Base-by-base conservation (phyloP, 176 grass and related monocot genomes). In the Canna indica region DNA sequence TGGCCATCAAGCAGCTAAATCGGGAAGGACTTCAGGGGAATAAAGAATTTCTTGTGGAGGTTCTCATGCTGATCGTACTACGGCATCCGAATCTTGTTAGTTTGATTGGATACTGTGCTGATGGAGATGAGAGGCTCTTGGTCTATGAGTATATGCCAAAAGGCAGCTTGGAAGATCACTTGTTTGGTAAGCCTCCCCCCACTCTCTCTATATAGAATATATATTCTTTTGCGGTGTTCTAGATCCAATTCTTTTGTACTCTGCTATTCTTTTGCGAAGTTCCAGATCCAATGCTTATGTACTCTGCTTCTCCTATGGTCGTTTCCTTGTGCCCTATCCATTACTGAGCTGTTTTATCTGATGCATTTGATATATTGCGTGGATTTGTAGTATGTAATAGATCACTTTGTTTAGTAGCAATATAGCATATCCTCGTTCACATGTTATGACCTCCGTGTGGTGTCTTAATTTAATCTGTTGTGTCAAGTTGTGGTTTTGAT, bases 1-100 rank as follows among this genome's bases (percentile, higher is more conserved):
- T 71, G 69, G 69, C 69, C 24, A 53, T 71, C 47, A 71, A 71
- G 20, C 69, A 71, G 18, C 69, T 71, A 11, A 71, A 54, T 33
- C 69, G 46, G 2, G 69, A 71, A 35, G 69, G 69, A 5, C 46
- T 53, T n/a, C 69, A 71, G 47, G 69, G 69, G 30, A 71, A 52
- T 47, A 53, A 50, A 53, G 69, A 71, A 53, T 71, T 71, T 34
- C 18, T 71, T 13, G 69, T 71, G 29, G 69, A 71, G 31, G 42
- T 71, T 53, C 69, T 71, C 69, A 53, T 71, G 69, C 30, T 71
- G 46, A 34, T 71, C 47, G 47, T 35, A 7, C 69, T 71, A 20
- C 69, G 29, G 16, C 69, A 71, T 54, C 15, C 17, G 8, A 71
- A 71, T 53, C 69, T 71, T 53, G 69, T 71, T 2, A 71, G 69